These are phyloP conservation scores for Staphylotrichum longicolle DNA, from an alignment of 495 filamentous ascomycete species.

Conservation along the genomic window DNA sequence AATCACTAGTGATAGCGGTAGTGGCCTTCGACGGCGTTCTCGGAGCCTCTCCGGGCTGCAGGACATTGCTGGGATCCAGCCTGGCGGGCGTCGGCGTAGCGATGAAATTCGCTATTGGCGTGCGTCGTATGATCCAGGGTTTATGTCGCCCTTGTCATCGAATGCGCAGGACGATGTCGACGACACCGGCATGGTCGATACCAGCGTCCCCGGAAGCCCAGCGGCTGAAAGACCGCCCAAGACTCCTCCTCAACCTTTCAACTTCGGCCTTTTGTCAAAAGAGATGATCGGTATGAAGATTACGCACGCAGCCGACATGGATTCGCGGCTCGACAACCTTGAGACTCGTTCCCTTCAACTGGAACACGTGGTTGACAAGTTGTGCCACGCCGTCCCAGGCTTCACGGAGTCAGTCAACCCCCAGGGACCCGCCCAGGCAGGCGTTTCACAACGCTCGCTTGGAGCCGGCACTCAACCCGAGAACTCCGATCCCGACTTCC, in stretches of 20 bases:
- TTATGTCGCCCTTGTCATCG: constrained; percentile 50
- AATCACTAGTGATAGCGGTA: constrained; percentile 47
- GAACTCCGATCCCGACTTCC: constrained; percentile 43
- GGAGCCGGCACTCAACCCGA: constrained; percentile 38
- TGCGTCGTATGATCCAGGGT: constrained; percentile 48
- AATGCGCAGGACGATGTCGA: constrained; percentile 42
- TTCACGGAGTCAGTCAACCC: constrained; percentile 32
- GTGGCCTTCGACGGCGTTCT: constrained; percentile 47
- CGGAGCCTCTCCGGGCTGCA: constrained; percentile 54
- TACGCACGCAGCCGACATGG: constrained; percentile 51
- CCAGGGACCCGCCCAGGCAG: constrained; percentile 30
- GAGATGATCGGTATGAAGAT: constrained; percentile 54
- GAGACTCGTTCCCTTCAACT: constrained; percentile 49
- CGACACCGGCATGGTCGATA: constrained; percentile 37
- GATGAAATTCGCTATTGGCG: constrained; percentile 60
- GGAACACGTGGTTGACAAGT: constrained; percentile 46
- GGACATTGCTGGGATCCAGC: constrained; percentile 31
- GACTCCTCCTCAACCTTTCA: constrained; percentile 53
- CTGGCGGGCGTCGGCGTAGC: constrained; percentile 46
- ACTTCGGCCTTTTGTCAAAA: constrained; percentile 45
- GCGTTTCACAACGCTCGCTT: constrained; percentile 36
- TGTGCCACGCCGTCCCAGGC: constrained; percentile 43
- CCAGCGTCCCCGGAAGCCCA: constrained; percentile 34
- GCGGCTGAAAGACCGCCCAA: constrained; percentile 35
- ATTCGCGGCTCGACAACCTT: constrained; percentile 46